A percentile compares a stretch with the other conserved stretches of the same genome.
Evolutionary conservation across 2,329 filamentous ascomycete species (phyloP).

Genomic region (Neofusicoccum cordaticola): DNA sequence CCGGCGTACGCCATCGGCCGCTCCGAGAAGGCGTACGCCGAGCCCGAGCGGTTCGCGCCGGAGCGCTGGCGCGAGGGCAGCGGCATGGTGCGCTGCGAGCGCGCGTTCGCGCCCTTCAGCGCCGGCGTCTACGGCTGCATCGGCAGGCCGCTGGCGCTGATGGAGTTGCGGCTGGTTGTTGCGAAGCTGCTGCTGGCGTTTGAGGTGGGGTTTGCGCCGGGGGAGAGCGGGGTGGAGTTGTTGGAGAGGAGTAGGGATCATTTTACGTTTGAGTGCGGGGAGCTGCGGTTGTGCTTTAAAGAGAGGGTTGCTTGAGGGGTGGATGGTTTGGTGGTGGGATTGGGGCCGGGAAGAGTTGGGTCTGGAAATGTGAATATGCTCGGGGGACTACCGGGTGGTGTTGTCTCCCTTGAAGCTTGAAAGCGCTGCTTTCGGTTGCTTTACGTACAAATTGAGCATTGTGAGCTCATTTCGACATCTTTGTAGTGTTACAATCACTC

Average conservation of each 20-base stretch:
- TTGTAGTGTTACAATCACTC: no score
- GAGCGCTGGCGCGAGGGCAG: conserved; percentile 2
- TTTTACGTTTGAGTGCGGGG: conserved; percentile 10
- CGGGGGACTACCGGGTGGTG: not conserved
- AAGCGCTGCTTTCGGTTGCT: no score
- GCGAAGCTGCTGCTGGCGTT: conserved; percentile 62
- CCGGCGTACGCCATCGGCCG: conserved; percentile 21
- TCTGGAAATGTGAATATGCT: no score
- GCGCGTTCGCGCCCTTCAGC: conserved; percentile 5
- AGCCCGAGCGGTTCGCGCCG: not conserved
- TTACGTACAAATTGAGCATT: no score
- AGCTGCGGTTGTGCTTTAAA: not conserved
- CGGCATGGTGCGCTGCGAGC: conserved; percentile 29
- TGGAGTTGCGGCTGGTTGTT: conserved; percentile 47
- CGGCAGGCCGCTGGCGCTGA: conserved; percentile 1
- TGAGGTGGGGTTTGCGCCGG: conserved; percentile 43
- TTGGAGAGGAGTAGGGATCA: conserved; percentile 8
- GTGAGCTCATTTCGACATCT: no score
- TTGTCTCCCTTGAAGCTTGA: no score
- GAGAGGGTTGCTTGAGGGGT: not conserved
- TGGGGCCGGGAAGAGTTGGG: no score
- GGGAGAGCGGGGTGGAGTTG: not conserved
- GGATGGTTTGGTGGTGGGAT: no score
- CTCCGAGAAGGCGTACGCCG: not conserved
- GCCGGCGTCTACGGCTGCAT: not conserved